Evolutionary conservation across 2,329 filamentous ascomycete genomes (phyloP).

Genomic region (Penicillium sp.): DNA sequence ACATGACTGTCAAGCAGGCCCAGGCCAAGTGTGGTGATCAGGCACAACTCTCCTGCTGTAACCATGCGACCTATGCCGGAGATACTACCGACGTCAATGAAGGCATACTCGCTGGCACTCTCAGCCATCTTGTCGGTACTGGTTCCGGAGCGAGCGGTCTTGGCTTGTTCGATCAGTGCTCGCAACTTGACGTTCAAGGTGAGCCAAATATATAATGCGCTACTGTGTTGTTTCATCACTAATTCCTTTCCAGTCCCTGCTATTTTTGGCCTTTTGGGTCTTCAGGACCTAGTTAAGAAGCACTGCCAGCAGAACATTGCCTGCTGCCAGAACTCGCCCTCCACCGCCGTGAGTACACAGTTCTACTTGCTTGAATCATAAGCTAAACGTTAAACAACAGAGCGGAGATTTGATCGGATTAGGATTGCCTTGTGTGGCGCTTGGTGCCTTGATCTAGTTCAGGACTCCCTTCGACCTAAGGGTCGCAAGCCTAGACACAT

Average conservation of each 20-base stretch:
- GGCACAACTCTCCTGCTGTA: too few species aligned
- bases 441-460: conserved; percentile 37
- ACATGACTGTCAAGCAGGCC: too few species aligned
- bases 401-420: conserved; percentile 34
- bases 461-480: too few species aligned
- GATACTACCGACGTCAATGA: conserved; percentile 30
- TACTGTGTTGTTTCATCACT: too few species aligned
- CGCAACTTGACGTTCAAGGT: conserved; percentile 37
- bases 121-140: conserved; percentile 36
- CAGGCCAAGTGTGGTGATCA: too few species aligned
- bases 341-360: conserved; percentile 31
- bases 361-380: background rate
- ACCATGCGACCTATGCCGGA: too few species aligned
- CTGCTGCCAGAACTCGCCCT: too few species aligned
- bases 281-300: conserved; percentile 37
- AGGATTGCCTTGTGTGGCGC: conserved; percentile 24
- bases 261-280: conserved; percentile 26
- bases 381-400: conserved; percentile 19
- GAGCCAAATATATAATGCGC: too few species aligned
- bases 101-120: conserved; percentile 33
- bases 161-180: conserved; percentile 45
- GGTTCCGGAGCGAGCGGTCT: conserved; percentile 35
- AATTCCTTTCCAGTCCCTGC: too few species aligned
- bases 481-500: too few species aligned
- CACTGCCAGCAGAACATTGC: conserved; percentile 44